phyloP scores from a whole-genome alignment of 805 yeast species.

The Wickerhamomyces chaumierensis region DNA sequence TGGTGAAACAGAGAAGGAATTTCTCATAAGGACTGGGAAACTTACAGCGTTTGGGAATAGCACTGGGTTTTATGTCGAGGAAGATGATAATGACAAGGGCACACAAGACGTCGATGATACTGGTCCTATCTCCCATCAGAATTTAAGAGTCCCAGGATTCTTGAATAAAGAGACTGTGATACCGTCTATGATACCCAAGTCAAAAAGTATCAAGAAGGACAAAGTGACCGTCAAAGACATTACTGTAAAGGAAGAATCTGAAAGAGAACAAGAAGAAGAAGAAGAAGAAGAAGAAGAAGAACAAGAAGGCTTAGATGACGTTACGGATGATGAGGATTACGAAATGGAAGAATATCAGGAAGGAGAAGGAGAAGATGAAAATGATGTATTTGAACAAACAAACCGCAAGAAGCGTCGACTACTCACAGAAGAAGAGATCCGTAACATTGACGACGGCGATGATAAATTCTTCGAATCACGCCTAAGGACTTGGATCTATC shows the following conservation, averaged over 20 bases:
- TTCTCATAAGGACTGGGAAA: constrained; percentile 77
- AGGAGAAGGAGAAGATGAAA: too few relatives aligned
- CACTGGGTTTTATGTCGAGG: constrained; percentile 37
- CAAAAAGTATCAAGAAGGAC: too few relatives aligned
- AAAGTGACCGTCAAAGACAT: too few relatives aligned
- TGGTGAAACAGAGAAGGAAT: constrained; percentile 75
- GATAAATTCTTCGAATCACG: constrained; percentile 52
- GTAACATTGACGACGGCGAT: constrained; percentile 73
- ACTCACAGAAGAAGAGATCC: constrained; percentile 22
- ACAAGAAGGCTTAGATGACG: constrained; percentile 3
- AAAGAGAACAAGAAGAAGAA: constrained; percentile 8
- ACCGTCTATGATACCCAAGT: too few relatives aligned
- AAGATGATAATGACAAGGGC: constrained; percentile 15
- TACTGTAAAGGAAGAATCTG: constrained; percentile 1
- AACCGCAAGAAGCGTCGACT: constrained; percentile 9
- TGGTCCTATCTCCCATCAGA: constrained; percentile 10
- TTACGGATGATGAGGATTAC: constrained; percentile 7
- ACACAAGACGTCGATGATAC: constrained; percentile 1
- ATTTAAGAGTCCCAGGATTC: constrained; percentile 16
- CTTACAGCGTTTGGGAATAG: constrained; percentile 85
- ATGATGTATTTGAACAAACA: too few relatives aligned
- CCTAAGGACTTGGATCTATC: constrained; percentile 44
- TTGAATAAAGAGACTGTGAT: constrained; percentile 4
- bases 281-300: constrained; percentile 9
- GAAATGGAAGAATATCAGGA: too few relatives aligned